Base-by-base conservation (phyloP, 306 rosid genomes). In the Arachis stenosperma region DNA sequence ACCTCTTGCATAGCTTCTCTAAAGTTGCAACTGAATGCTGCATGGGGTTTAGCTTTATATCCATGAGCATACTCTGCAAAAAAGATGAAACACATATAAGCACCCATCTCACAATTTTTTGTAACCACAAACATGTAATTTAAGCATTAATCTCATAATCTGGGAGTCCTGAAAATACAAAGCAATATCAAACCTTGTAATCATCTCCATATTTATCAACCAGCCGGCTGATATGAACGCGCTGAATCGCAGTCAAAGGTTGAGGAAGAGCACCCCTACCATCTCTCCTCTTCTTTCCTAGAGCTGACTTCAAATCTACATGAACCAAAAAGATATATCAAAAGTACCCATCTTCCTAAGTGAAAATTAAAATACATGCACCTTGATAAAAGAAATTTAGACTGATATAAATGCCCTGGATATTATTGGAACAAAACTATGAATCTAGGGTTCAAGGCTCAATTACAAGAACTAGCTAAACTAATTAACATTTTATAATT, bases 221-320 rank as follows among this genome's bases (percentile, higher is more conserved):
- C 4, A 93, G 85, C 47, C 79, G 85, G 63, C 86, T 65, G 47
- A 93, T 65, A 71, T 91, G 88, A 79, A 78, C 22, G 2, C 97
- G 91, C 55, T 93, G 98, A 71, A 91, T 85, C 8, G 92, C 56
- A 1, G 97, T 94, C 78, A 91, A 83, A 6, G 98, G 96, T 51
- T 85, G 84, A 15, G 82, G 91, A 3, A 78, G 77, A 5, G 78
- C 88, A 40, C 87, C 78, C 76, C 82, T 84, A n/a, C 97, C 98
- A 78, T 93, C 98, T 60, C 84, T 89, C 65, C 98, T 81, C 81
- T 76, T 80, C 82, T 94, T 94, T 74, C 98, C 98, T 6, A 94
- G 69, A 7, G 89, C 92, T 5, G 92, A 47, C 80, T 89, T 94
- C 87, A 91, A 84, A 78, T 94, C 98, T 94, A 50, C 53, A 77